A percentile compares a stretch with the other conserved stretches of the same genome.
phyloP scores from a whole-genome alignment of 495 filamentous ascomycete species.

The Letharia lupina region DNA sequence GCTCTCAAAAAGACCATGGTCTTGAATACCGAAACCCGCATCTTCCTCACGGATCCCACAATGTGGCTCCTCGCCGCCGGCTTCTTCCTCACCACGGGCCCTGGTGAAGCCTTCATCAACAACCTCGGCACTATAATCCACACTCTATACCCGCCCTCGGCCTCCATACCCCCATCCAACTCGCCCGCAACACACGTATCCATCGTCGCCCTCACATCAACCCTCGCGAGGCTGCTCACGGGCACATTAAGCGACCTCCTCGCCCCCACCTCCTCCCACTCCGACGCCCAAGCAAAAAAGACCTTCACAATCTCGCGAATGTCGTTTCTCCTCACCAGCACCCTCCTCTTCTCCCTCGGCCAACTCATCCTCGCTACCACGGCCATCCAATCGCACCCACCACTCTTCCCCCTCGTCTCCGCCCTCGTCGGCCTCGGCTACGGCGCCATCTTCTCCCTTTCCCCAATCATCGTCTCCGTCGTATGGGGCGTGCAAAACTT shows the following conservation, averaged over 20 bases:
- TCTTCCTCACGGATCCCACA: conserved; percentile 75
- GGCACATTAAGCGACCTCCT: conserved; percentile 82
- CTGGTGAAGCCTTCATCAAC: conserved; percentile 94
- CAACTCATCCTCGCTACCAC: conserved; percentile 68
- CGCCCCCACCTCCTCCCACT: conserved; percentile 50
- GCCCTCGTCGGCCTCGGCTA: conserved; percentile 81
- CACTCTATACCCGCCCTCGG: conserved; percentile 61
- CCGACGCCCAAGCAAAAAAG: conserved; percentile 15
- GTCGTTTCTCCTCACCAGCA: conserved; percentile 65
- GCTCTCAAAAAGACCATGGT: conserved; percentile 72
- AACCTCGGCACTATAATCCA: conserved; percentile 90
- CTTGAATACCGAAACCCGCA: conserved; percentile 75
- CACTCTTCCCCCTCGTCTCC: conserved; percentile 72
- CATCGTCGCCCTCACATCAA: conserved; percentile 82
- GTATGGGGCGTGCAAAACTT: conserved; percentile 99
- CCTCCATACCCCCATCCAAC: conserved; percentile 48
- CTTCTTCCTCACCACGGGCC: conserved; percentile 89
- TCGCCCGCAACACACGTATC: conserved; percentile 82
- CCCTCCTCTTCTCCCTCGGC: conserved; percentile 66
- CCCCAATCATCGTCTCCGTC: conserved; percentile 83
- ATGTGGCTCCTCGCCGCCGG: conserved; percentile 93
- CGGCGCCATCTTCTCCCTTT: conserved; percentile 79
- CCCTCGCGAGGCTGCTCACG: conserved; percentile 74
- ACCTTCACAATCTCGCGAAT: conserved; percentile 63
- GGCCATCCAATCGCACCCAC: conserved; percentile 50